A percentile compares a stretch with the other conserved stretches of the same genome.
Evolutionary conservation across 306 rosid genomes (phyloP).

Genomic region (Alnus rubra): DNA sequence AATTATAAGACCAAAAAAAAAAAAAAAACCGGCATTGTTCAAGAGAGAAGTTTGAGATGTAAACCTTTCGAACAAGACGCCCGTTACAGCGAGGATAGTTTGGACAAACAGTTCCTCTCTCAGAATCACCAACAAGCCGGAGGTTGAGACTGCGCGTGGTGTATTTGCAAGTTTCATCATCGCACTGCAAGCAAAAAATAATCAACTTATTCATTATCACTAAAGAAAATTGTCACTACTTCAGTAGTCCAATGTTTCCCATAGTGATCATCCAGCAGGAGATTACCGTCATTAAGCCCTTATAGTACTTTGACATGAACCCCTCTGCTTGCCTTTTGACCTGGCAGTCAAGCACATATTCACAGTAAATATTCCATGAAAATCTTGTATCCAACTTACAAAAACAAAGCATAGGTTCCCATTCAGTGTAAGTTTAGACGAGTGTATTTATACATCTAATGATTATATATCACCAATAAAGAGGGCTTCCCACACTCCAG

Average conservation of each 20-base stretch:
- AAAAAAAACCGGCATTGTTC: not conserved
- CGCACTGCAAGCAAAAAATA: constrained; percentile 67
- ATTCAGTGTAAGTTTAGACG: not conserved
- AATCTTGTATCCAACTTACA: not conserved
- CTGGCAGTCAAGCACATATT: constrained; percentile 41
- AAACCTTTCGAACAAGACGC: constrained; percentile 73
- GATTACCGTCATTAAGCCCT: constrained; percentile 70
- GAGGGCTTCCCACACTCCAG: not conserved
- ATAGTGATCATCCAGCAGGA: constrained; percentile 14
- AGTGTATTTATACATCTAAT: not conserved
- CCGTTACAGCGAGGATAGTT: constrained; percentile 91
- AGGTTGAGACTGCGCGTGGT: constrained; percentile 74
- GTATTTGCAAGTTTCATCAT: constrained; percentile 86
- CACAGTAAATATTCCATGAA: not conserved
- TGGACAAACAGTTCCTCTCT: constrained; percentile 93
- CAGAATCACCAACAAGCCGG: constrained; percentile 80
- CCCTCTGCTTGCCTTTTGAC: constrained; percentile 82
- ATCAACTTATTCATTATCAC: not conserved
- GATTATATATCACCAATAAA: not conserved
- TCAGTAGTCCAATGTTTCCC: constrained; percentile 5
- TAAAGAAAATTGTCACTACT: not conserved
- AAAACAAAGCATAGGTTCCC: not conserved
- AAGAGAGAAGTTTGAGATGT: constrained; percentile 23
- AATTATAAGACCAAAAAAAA: constrained; percentile 7
- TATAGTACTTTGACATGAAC: constrained; percentile 72